Conservation (phyloP, 2,329 filamentous ascomycete genomes). For the Ophiocordyceps unilateralis region DNA sequence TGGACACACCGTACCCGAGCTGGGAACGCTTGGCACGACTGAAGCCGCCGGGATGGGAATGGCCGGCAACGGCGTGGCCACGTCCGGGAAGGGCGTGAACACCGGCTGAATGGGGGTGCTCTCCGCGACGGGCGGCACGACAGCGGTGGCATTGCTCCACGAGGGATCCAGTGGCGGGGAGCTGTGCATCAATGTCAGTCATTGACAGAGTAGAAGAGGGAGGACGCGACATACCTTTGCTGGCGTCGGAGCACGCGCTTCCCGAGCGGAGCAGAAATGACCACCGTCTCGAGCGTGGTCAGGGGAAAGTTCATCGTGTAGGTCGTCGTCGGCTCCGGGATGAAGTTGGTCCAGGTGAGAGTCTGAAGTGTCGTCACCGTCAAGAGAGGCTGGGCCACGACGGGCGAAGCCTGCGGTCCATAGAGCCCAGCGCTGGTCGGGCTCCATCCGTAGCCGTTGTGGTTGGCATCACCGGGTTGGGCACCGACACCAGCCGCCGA, state of each 20-base stretch:
- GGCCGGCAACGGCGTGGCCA: background rate
- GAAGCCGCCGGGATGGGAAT: background rate
- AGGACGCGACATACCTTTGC: constrained; percentile 8
- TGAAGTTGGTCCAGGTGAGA: constrained; percentile 21
- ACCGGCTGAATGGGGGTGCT: constrained; percentile 6
- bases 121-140: constrained; percentile 4
- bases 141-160: constrained; percentile 16
- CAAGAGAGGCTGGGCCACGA: constrained; percentile 4
- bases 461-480: constrained; percentile 2
- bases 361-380: constrained; percentile 12
- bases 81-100: background rate
- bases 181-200: constrained; percentile 5
- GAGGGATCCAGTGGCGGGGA: constrained; percentile 2
- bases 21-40: background rate
- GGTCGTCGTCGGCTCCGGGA: constrained; percentile 20
- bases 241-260: constrained; percentile 13
- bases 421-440: constrained; percentile 6
- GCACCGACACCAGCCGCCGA: constrained; percentile 3
- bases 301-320: constrained; percentile 21
- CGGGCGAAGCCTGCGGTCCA: constrained; percentile 9
- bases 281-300: constrained; percentile 19
- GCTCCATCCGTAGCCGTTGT: constrained; percentile 9
- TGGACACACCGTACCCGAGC: constrained; percentile 8
- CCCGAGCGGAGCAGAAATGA: constrained; percentile 6
- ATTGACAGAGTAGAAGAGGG: background rate